These are phyloP conservation scores for Leptographium radiaticola DNA, from an alignment of 2,329 filamentous ascomycete species.

Conservation along the genomic window DNA sequence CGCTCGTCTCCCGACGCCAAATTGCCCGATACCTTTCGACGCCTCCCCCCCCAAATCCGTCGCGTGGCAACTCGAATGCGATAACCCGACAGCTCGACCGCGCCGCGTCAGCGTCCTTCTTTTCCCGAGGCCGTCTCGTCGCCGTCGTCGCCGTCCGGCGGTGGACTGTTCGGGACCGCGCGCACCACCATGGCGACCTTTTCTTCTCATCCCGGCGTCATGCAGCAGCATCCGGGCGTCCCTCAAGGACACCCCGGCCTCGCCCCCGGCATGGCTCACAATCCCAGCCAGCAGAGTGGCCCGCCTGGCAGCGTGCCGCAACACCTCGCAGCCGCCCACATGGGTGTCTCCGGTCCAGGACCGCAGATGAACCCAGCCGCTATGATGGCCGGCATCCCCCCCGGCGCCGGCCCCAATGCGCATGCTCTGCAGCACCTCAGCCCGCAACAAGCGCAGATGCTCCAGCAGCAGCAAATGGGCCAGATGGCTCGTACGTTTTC, in stretches of 20 bases:
- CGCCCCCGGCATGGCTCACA: conserved; percentile 50
- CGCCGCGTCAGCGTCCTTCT: neutral
- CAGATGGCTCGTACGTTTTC: conserved; percentile 20
- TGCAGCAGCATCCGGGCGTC: conserved; percentile 59
- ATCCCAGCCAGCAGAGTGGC: conserved; percentile 55
- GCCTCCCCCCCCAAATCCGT: neutral
- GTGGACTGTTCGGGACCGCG: neutral
- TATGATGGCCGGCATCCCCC: conserved; percentile 67
- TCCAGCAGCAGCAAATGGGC: conserved; percentile 41
- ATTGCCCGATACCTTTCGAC: neutral
- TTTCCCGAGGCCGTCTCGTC: neutral
- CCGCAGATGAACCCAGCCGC: conserved; percentile 59
- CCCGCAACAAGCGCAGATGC: conserved; percentile 44
- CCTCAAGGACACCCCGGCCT: conserved; percentile 48
- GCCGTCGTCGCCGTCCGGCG: neutral
- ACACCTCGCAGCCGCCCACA: conserved; percentile 48
- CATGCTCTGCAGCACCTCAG: conserved; percentile 63
- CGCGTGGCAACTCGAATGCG: neutral
- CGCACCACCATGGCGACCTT: conserved; percentile 58
- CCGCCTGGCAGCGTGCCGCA: conserved; percentile 53
- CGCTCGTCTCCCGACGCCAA: neutral
- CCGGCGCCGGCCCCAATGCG: conserved; percentile 48
- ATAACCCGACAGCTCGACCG: neutral
- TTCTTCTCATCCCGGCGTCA: conserved; percentile 53
- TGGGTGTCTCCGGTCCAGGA: conserved; percentile 59